phyloP scores from a whole-genome alignment of 2,329 filamentous ascomycete genomes.

The Rhynchosporium graminicola region DNA sequence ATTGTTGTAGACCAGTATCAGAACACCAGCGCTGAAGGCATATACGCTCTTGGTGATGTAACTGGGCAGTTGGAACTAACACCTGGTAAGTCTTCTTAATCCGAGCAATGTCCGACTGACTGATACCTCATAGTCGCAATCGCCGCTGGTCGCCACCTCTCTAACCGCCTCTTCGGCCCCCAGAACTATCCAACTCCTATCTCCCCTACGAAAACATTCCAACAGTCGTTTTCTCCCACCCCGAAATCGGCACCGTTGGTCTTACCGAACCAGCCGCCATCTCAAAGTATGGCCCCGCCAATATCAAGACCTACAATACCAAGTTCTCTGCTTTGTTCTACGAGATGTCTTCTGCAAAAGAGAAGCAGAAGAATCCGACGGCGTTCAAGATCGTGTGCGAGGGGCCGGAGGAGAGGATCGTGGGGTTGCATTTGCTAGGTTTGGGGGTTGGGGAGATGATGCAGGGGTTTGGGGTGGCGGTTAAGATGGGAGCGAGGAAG shows the following conservation, averaged over 20 bases:
- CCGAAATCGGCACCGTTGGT: conserved; percentile 79
- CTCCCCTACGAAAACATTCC: conserved; percentile 79
- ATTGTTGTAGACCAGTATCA: conserved; percentile 78
- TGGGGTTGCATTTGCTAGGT: conserved; percentile 83
- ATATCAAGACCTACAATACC: conserved; percentile 79
- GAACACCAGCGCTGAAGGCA: conserved; percentile 73
- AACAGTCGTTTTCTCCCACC: conserved; percentile 84
- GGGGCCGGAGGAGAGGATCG: conserved; percentile 78
- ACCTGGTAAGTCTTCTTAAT: conserved; percentile 45
- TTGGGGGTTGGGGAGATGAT: conserved; percentile 68
- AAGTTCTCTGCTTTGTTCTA: conserved; percentile 87
- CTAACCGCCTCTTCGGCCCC: conserved; percentile 77
- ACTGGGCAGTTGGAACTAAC: conserved; percentile 80
- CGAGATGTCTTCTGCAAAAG: conserved; percentile 71
- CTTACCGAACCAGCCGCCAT: conserved; percentile 78
- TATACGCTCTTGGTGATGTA: conserved; percentile 82
- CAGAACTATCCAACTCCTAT: conserved; percentile 60
- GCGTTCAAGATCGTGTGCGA: conserved; percentile 78
- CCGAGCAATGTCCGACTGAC: background rate
- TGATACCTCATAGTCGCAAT: conserved; percentile 65
- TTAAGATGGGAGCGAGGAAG: conserved; percentile 66
- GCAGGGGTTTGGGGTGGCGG: conserved; percentile 64
- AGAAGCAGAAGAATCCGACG: conserved; percentile 75
- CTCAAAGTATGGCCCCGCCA: conserved; percentile 69
- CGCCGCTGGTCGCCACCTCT: conserved; percentile 76